phyloP scores from a whole-genome alignment of 2,329 filamentous ascomycete genomes.

The Basipetospora sp. region DNA sequence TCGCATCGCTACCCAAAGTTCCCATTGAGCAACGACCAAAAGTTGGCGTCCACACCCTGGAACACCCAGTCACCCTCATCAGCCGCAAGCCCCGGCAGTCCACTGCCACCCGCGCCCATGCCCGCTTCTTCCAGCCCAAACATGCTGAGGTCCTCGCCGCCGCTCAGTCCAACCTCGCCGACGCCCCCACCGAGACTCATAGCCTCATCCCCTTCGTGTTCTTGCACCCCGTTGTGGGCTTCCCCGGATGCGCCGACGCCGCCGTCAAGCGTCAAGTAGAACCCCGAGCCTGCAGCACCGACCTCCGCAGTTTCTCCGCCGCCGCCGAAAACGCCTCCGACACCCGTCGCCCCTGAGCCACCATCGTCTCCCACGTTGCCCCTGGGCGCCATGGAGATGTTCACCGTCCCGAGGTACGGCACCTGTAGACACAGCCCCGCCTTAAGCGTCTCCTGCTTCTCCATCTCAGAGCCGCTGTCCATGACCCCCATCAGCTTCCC shows the following conservation, averaged over 20 bases:
- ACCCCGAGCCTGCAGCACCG: no score
- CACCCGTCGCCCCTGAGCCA: not conserved
- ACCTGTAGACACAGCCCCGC: constrained; percentile 24
- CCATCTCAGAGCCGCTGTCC: constrained; percentile 13
- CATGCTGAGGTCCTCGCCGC: no score
- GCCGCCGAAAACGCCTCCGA: constrained; percentile 1
- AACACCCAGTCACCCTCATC: constrained; percentile 26
- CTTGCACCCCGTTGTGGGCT: no score
- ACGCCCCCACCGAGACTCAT: no score
- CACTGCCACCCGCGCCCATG: no score
- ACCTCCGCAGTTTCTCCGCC: no score
- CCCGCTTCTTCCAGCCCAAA: no score
- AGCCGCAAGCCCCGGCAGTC: constrained; percentile 14
- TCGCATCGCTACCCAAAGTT: not conserved
- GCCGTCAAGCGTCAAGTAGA: no score
- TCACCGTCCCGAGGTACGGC: constrained; percentile 32
- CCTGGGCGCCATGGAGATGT: constrained; percentile 18
- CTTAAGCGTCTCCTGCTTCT: constrained; percentile 8
- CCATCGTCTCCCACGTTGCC: no score
- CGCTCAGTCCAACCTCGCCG: no score
- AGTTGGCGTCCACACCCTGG: constrained; percentile 25
- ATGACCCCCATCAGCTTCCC: constrained; percentile 28
- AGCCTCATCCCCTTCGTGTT: no score
- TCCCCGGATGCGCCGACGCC: no score
- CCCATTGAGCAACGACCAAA: constrained; percentile 18